phyloP scores from a whole-genome alignment of 2,329 filamentous ascomycete genomes.

The Camillea tinctor region DNA sequence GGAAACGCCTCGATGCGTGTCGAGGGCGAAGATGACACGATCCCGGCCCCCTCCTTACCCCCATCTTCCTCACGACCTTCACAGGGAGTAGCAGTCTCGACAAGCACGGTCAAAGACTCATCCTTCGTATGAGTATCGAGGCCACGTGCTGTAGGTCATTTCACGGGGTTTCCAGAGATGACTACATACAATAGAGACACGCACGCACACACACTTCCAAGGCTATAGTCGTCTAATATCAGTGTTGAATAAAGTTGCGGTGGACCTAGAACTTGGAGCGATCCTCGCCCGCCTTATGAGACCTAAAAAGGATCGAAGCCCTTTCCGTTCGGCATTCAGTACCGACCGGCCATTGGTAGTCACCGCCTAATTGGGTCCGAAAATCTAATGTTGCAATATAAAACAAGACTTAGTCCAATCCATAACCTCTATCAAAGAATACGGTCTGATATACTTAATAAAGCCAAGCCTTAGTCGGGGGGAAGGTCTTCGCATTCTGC shows the following conservation, averaged over 20 bases:
- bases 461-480: neutral
- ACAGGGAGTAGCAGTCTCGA: neutral
- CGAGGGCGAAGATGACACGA: conserved; percentile 1
- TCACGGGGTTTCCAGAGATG: neutral
- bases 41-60: conserved; percentile 1
- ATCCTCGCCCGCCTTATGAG: neutral
- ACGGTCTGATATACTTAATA: neutral
- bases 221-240: neutral
- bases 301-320: neutral
- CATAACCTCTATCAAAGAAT: neutral
- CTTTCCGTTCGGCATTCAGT: neutral
- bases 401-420: neutral
- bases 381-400: neutral
- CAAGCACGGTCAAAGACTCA: neutral
- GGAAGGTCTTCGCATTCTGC: neutral
- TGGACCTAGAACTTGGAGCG: neutral
- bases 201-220: no score
- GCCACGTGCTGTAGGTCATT: neutral
- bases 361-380: neutral
- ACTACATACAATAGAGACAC: neutral
- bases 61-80: neutral
- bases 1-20: conserved; percentile 1
- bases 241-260: neutral
- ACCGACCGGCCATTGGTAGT: neutral
- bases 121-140: neutral